A percentile compares a stretch with the other conserved stretches of the same genome.
These are phyloP conservation scores for Ophiocordyceps unilateralis DNA, from an alignment of 2,329 filamentous ascomycete species.

Conservation along the genomic window DNA sequence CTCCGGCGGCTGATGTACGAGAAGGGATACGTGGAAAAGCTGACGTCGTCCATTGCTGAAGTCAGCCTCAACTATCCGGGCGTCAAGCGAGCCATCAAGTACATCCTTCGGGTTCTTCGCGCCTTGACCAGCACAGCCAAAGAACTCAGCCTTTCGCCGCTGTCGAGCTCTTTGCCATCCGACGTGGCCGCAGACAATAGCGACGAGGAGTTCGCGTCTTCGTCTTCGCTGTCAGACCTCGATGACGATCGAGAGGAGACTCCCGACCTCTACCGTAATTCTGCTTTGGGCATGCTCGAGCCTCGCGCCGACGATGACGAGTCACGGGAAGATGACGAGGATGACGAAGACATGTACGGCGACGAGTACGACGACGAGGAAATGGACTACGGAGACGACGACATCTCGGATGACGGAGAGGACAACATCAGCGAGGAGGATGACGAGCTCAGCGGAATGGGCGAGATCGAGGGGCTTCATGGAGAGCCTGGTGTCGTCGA, in stretches of 20 bases:
- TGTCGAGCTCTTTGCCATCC: conserved; percentile 49
- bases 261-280: conserved; percentile 92
- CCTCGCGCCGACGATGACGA: conserved; percentile 66
- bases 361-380: conserved; percentile 84
- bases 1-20: conserved; percentile 94
- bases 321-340: conserved; percentile 57
- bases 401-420: conserved; percentile 65
- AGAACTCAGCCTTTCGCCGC: conserved; percentile 50
- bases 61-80: conserved; percentile 89
- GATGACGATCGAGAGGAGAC: conserved; percentile 85
- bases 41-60: conserved; percentile 86
- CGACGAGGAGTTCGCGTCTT: conserved; percentile 76
- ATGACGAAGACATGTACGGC: conserved; percentile 84
- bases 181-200: conserved; percentile 47
- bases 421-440: conserved; percentile 83
- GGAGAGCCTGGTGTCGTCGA: conserved; percentile 47
- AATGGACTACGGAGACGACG: conserved; percentile 78
- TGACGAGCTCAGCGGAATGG: conserved; percentile 68
- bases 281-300: conserved; percentile 87
- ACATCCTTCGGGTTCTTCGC: conserved; percentile 80
- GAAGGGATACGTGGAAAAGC: conserved; percentile 78
- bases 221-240: conserved; percentile 76
- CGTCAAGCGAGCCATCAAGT: conserved; percentile 88
- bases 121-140: conserved; percentile 77
- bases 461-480: conserved; percentile 61